Evolutionary conservation across 2,329 filamentous ascomycete genomes (phyloP).

Genomic region (Alternaria ethzedia): DNA sequence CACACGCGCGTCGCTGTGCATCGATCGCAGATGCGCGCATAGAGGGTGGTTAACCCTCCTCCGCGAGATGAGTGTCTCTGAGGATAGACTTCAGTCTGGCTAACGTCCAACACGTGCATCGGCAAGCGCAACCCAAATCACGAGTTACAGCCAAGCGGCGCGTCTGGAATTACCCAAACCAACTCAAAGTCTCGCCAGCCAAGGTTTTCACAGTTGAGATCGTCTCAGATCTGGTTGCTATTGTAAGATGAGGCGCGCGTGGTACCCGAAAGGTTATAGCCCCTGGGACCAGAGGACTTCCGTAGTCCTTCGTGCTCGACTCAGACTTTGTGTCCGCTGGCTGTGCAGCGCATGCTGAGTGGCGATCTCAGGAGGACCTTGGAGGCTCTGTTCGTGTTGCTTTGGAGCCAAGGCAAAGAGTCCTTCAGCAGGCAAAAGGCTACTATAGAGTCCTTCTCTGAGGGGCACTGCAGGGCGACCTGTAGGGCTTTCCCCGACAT

Average conservation of each 20-base stretch:
- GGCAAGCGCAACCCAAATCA: background rate
- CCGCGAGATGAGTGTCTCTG: background rate
- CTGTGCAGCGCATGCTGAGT: conserved; percentile 1
- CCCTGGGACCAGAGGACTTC: background rate
- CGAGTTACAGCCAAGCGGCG: conserved; percentile 1
- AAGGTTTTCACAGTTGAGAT: background rate
- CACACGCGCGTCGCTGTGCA: conserved; percentile 51
- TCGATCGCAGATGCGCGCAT: conserved; percentile 49
- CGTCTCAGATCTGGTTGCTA: conserved; percentile 1
- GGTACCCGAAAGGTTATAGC: conserved; percentile 4
- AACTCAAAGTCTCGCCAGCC: background rate
- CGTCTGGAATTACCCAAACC: background rate
- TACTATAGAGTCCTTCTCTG: background rate
- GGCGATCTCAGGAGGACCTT: conserved; percentile 2
- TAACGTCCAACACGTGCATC: background rate
- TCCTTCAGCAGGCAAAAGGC: conserved; percentile 5
- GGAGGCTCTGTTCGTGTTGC: background rate
- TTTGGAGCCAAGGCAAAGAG: background rate
- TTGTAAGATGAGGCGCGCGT: conserved; percentile 6
- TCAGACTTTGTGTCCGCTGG: background rate
- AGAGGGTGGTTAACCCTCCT: conserved; percentile 24
- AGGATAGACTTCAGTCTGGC: background rate
- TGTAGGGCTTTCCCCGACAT: conserved; percentile 17
- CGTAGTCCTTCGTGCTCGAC: background rate
- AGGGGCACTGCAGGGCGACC: conserved; percentile 21